Evolutionary conservation across 768 basidiomycete species (phyloP).

Genomic region (Agaricus subrufescens): DNA sequence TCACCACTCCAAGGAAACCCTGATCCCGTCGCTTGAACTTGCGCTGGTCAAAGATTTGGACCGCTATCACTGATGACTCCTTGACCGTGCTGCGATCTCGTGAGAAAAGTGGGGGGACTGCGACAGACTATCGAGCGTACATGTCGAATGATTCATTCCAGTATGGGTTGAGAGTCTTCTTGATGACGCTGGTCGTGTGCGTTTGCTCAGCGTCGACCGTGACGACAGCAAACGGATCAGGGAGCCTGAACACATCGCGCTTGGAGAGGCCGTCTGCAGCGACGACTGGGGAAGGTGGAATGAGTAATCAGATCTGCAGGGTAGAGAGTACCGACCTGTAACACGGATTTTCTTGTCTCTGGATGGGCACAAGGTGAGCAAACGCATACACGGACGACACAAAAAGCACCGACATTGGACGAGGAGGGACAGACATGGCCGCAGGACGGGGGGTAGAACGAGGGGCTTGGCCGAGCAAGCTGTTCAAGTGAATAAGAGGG

Average conservation of each 20-base stretch:
- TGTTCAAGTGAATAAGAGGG: background rate
- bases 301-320: background rate
- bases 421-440: slow-evolving; percentile 42
- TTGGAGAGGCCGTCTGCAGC: slow-evolving; percentile 93
- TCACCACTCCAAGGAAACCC: slow-evolving; percentile 97
- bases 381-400: background rate
- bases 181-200: slow-evolving; percentile 94
- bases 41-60: slow-evolving; percentile 98
- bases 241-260: slow-evolving; percentile 93
- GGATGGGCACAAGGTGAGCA: background rate
- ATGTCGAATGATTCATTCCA: slow-evolving; percentile 99
- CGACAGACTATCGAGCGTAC: slow-evolving; percentile 38
- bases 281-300: slow-evolving; percentile 55
- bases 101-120: slow-evolving; percentile 7
- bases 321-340: slow-evolving; percentile 48
- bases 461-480: slow-evolving; percentile 4
- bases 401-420: slow-evolving; percentile 34
- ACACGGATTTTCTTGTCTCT: slow-evolving; percentile 75
- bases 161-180: slow-evolving; percentile 91
- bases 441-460: background rate
- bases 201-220: slow-evolving; percentile 98
- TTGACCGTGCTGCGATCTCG: slow-evolving; percentile 70
- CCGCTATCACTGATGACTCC: slow-evolving; percentile 95
- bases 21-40: slow-evolving; percentile 99
- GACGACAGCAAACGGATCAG: slow-evolving; percentile 97